Base-by-base conservation (phyloP, 306 rosid genomes). In the Biancaea sappan region DNA sequence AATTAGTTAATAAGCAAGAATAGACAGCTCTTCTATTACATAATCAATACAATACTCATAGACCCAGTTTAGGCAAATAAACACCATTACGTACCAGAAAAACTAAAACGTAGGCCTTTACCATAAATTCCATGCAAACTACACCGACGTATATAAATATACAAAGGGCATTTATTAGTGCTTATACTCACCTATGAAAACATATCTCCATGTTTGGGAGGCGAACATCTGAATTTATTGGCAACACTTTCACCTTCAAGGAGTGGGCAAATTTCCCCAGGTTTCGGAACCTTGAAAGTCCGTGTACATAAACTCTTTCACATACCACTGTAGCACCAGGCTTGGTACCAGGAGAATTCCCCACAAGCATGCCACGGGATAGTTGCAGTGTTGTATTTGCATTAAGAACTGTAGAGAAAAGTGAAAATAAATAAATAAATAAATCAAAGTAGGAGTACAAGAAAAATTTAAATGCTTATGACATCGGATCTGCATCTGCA, bases 181-280 rank as follows among this genome's bases (percentile, higher is more conserved):
- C 53, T 80, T 56, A 80, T 41, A 79, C 97, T 79, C 80, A 91
- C 98, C 94, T 83, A 76, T 91, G 98, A 69, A 94, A 88, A 74
- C 98, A 94, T 81, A 91, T 84, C 77, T 89, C 97, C 13, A 83
- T 75, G 60, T 78, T 84, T 13, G 81, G 83, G 35, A 76, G 2
- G 13, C 71, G 88, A 65, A 69, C 74, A 73, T 74, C 79, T 59
- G 87, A 69, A 79, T 72, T 71, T 64, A 15, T 41, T 52, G 81
- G 85, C 2, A 78, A 83, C 41, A 94, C 77, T 85, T 88, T 91
- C 80, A 91, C 95, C 75, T 75, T 88, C 61, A 84, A 25, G 5
- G 90, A 84, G 80, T 90, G 84, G 0, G 97, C 77, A 83, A 80
- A 71, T 77, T 87, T 94, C 70, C 69, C 48, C 48, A 90, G 74